These are phyloP conservation scores for Fonsecaea pugnacius DNA, from an alignment of 2,329 filamentous ascomycete species.

Conservation along the genomic window DNA sequence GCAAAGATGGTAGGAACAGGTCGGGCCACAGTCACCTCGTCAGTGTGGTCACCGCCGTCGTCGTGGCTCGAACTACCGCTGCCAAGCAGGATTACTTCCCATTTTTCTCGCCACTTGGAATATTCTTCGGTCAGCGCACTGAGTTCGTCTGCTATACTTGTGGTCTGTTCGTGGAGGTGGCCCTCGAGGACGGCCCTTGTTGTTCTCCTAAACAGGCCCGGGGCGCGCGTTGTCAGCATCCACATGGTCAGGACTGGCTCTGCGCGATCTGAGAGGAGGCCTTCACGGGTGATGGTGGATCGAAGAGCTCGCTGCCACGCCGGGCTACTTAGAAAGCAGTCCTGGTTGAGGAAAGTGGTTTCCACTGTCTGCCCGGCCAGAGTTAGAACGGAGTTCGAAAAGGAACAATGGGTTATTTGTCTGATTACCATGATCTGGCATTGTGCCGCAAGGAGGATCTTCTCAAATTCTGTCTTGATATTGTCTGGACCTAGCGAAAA, in stretches of 20 bases:
- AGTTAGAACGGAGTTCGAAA: not conserved
- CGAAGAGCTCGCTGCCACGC: slow-evolving; percentile 22
- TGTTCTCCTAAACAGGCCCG: slow-evolving; percentile 20
- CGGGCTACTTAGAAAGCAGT: slow-evolving; percentile 22
- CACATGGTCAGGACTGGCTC: slow-evolving; percentile 23
- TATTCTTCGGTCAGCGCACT: slow-evolving; percentile 12
- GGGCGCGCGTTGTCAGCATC: slow-evolving; percentile 17
- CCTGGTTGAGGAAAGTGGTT: slow-evolving; percentile 23
- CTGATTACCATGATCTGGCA: slow-evolving; percentile 19
- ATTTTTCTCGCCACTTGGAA: slow-evolving; percentile 13
- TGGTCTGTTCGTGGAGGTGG: not conserved
- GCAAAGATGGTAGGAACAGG: slow-evolving; percentile 11
- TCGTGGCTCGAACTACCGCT: not conserved
- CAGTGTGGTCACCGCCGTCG: not conserved
- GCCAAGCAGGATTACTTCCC: slow-evolving; percentile 10
- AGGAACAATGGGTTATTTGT: not conserved
- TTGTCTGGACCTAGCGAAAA: slow-evolving; percentile 19
- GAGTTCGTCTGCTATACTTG: slow-evolving; percentile 7
- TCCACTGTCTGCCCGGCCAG: slow-evolving; percentile 14
- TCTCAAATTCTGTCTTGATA: slow-evolving; percentile 22
- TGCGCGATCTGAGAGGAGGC: slow-evolving; percentile 15
- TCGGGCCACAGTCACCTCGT: slow-evolving; percentile 2
- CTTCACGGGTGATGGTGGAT: slow-evolving; percentile 7
- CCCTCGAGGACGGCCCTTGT: slow-evolving; percentile 16
- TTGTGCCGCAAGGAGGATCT: slow-evolving; percentile 21